Evolutionary conservation across 352 stramenopile genomes (phyloP).

Genomic region (Phytophthora pini): DNA sequence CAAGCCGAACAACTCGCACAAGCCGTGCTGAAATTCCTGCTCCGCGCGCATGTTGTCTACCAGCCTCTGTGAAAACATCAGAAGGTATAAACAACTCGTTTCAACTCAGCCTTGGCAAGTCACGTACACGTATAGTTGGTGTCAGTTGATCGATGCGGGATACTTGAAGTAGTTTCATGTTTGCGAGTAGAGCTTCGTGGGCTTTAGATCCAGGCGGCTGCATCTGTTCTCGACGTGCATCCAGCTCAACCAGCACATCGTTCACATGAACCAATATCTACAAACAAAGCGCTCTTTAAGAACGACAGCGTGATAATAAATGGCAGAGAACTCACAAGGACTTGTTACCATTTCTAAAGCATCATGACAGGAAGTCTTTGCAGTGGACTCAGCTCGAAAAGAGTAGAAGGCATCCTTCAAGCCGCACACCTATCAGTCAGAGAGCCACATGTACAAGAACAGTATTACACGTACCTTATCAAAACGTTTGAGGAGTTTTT

Average conservation of each 20-base stretch:
- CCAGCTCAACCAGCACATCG: slow-evolving; percentile 54
- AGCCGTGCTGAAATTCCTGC: slow-evolving; percentile 35
- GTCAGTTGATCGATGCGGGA: slow-evolving; percentile 41
- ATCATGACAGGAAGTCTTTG: slow-evolving; percentile 24
- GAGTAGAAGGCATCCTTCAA: slow-evolving; percentile 29
- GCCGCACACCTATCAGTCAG: too few relatives aligned
- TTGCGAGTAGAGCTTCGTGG: slow-evolving; percentile 40
- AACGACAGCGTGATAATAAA: neutral
- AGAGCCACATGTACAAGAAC: too few relatives aligned
- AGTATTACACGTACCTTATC: slow-evolving; percentile 15
- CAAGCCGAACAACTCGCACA: slow-evolving; percentile 46
- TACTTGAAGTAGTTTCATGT: slow-evolving; percentile 52
- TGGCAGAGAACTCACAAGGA: neutral
- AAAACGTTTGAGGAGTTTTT: slow-evolving; percentile 36
- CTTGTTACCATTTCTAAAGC: slow-evolving; percentile 31
- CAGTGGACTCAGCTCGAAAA: slow-evolving; percentile 10
- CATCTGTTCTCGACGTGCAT: slow-evolving; percentile 55
- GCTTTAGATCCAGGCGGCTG: slow-evolving; percentile 52
- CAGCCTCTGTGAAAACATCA: slow-evolving; percentile 29
- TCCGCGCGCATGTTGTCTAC: slow-evolving; percentile 46
- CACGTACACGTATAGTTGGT: slow-evolving; percentile 41
- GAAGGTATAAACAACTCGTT: neutral
- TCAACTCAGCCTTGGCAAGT: neutral
- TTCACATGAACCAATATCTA: slow-evolving; percentile 46
- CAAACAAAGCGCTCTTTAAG: neutral